These are phyloP conservation scores for Puccinia horiana DNA, from an alignment of 1,284 basidiomycete species.

Conservation along the genomic window DNA sequence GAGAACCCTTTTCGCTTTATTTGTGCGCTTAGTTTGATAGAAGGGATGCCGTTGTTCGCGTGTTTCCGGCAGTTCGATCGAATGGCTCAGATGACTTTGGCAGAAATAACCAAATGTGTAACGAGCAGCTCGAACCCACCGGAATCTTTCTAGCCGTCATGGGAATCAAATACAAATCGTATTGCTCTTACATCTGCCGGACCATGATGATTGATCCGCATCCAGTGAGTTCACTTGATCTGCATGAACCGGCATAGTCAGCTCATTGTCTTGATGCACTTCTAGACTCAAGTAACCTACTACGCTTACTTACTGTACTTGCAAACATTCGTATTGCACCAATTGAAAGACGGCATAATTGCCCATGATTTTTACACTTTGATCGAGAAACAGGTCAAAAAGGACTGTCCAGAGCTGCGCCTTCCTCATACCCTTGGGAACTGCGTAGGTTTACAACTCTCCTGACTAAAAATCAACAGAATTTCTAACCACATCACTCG, in stretches of 20 bases:
- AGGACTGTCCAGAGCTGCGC: constrained; percentile 75
- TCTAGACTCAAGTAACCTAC: constrained; percentile 74
- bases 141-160: constrained; percentile 85
- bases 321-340: constrained; percentile 73
- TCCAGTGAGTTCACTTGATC: constrained; percentile 59
- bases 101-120: constrained; percentile 78
- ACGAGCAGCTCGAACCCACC: constrained; percentile 82
- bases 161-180: constrained; percentile 88
- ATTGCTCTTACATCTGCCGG: constrained; percentile 85
- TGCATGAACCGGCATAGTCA: too few relatives aligned
- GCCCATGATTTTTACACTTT: constrained; percentile 78
- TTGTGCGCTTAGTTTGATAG: constrained; percentile 67
- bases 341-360: constrained; percentile 75
- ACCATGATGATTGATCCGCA: constrained; percentile 94
- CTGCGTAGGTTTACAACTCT: constrained; percentile 64
- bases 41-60: constrained; percentile 83
- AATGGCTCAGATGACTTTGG: constrained; percentile 85
- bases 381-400: constrained; percentile 70
- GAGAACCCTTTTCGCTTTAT: not conserved
- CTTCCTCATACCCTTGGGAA: constrained; percentile 90
- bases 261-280: not conserved
- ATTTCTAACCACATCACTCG: not conserved
- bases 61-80: constrained; percentile 92
- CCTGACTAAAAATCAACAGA: not conserved
- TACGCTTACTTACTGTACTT: constrained; percentile 77